phyloP scores from a whole-genome alignment of 805 yeast species.

The Limtongia smithiae region DNA sequence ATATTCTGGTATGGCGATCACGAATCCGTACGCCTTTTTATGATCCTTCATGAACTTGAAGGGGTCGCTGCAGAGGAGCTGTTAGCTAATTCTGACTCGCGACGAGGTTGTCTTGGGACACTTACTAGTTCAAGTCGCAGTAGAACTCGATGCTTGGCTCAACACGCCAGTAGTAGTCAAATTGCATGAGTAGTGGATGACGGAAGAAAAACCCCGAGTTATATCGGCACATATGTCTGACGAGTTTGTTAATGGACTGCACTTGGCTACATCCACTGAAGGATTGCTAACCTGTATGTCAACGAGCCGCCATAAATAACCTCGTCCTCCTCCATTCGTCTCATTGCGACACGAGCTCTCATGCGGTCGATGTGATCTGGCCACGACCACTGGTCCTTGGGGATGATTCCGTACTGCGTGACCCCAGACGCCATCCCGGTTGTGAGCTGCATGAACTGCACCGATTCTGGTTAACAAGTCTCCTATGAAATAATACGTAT shows the following conservation, averaged over 20 bases:
- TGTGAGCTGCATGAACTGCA: conserved; percentile 61
- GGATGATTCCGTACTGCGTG: conserved; percentile 68
- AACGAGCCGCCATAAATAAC: conserved; percentile 64
- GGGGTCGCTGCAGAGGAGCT: conserved; percentile 48
- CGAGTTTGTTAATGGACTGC: conserved; percentile 33
- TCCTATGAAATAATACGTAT: neutral
- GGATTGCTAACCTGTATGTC: conserved; percentile 43
- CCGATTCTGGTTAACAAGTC: neutral
- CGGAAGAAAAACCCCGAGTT: conserved; percentile 87
- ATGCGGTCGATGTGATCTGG: conserved; percentile 78
- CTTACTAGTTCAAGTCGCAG: conserved; percentile 57
- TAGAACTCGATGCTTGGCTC: conserved; percentile 79
- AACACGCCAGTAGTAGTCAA: conserved; percentile 91
- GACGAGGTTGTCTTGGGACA: neutral
- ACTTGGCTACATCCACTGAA: neutral
- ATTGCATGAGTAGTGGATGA: conserved; percentile 69
- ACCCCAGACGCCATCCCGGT: conserved; percentile 68
- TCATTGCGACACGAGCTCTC: conserved; percentile 56
- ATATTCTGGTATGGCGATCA: conserved; percentile 68
- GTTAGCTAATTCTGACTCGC: neutral
- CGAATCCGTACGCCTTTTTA: conserved; percentile 68
- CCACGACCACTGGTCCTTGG: conserved; percentile 82
- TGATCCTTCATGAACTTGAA: conserved; percentile 79
- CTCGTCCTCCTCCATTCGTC: conserved; percentile 48
- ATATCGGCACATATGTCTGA: conserved; percentile 86